Conservation (phyloP, 2,329 filamentous ascomycete species). For the Exserohilum turcica region DNA sequence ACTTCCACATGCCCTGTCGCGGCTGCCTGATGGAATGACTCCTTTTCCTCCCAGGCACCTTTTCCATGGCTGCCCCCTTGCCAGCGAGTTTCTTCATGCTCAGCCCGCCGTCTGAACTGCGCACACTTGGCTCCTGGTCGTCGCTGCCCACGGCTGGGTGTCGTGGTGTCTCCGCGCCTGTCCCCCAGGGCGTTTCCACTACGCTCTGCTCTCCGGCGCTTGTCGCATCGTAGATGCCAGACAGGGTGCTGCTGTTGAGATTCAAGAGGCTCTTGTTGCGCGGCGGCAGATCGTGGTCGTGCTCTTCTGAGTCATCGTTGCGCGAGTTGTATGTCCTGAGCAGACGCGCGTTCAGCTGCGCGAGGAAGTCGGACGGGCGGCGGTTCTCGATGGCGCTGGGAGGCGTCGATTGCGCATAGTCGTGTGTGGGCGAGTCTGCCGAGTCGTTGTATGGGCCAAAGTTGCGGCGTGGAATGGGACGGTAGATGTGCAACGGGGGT, state of each 20-base stretch:
- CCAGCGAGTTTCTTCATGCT: constrained; percentile 29
- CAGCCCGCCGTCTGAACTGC: constrained; percentile 35
- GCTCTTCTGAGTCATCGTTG: constrained; percentile 28
- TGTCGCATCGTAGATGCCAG: constrained; percentile 78
- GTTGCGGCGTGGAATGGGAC: constrained; percentile 47
- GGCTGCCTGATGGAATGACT: constrained; percentile 12
- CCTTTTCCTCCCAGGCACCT: constrained; percentile 1
- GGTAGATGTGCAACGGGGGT: constrained; percentile 42
- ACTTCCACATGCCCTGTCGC: constrained; percentile 37
- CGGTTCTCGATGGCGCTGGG: constrained; percentile 27
- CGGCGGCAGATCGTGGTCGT: constrained; percentile 43
- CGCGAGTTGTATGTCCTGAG: constrained; percentile 37
- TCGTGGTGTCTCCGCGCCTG: constrained; percentile 72
- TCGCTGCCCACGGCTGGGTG: constrained; percentile 24
- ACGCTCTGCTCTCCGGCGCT: constrained; percentile 54
- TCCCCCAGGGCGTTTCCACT: constrained; percentile 75
- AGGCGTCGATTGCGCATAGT: constrained; percentile 26
- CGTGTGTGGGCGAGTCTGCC: constrained; percentile 34
- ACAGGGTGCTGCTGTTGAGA: constrained; percentile 85
- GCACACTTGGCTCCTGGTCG: constrained; percentile 27
- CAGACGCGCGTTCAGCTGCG: constrained; percentile 45
- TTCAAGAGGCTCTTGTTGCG: constrained; percentile 81
- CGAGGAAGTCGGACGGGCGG: constrained; percentile 42
- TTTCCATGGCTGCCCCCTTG: constrained; percentile 9
- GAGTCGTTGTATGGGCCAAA: constrained; percentile 34